Percentiles rank a stretch among this genome's conserved stretches.
Conservation (phyloP, 108 stramenopile genomes). For the Cyclotella sp. region DNA sequence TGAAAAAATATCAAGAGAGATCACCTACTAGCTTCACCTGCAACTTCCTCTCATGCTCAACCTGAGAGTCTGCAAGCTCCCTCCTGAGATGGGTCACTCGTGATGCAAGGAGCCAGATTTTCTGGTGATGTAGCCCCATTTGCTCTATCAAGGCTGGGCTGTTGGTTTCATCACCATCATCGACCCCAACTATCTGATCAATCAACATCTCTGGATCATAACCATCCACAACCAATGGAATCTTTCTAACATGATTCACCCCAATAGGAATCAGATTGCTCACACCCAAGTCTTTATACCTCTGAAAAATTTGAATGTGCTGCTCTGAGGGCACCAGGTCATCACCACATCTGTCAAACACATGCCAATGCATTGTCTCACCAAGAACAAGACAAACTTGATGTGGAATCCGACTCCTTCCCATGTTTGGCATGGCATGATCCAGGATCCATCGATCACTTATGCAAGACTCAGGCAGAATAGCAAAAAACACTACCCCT, state of each 20-base stretch:
- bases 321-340: background rate
- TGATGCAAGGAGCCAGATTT: background rate
- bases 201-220: slow-evolving; percentile 8
- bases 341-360: slow-evolving; percentile 7
- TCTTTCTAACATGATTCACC: background rate
- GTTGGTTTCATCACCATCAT: background rate
- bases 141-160: no score
- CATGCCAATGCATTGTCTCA: background rate
- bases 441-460: slow-evolving; percentile 32
- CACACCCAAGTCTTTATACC: background rate
- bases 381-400: slow-evolving; percentile 16
- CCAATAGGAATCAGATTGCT: background rate
- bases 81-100: background rate
- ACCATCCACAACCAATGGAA: slow-evolving; percentile 8
- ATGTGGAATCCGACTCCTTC: background rate
- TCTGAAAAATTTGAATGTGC: slow-evolving; percentile 4
- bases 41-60: background rate
- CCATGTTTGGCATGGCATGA: slow-evolving; percentile 3
- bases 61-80: background rate
- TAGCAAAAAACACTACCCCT: no score
- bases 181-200: background rate
- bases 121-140: background rate
- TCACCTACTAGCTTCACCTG: background rate
- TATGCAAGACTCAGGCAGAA: slow-evolving; percentile 11
- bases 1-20: background rate